Evolutionary conservation across 2,329 filamentous ascomycete genomes (phyloP).

Genomic region (Claviceps purpurea): DNA sequence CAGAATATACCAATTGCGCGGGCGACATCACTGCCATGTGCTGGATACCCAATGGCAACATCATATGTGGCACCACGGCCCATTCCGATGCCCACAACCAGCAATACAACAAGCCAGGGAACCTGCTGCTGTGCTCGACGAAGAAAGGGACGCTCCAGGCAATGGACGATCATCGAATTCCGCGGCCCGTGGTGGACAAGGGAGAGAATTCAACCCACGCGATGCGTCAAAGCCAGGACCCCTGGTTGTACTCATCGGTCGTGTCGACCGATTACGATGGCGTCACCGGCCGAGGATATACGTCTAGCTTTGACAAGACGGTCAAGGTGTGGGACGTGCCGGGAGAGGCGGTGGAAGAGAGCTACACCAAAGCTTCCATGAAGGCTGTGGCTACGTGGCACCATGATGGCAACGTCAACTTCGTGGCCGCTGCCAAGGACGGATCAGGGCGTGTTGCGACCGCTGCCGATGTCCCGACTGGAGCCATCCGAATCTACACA

Average conservation of each 20-base stretch:
- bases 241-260: conserved; percentile 51
- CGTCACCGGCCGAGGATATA: conserved; percentile 34
- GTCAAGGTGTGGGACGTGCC: conserved; percentile 45
- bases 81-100: conserved; percentile 51
- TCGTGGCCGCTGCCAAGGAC: conserved; percentile 41
- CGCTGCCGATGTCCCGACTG: conserved; percentile 38
- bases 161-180: conserved; percentile 43
- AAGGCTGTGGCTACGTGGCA: conserved; percentile 32
- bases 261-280: conserved; percentile 45
- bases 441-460: conserved; percentile 40
- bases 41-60: conserved; percentile 40
- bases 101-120: conserved; percentile 53
- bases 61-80: conserved; percentile 48
- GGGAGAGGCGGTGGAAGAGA: not conserved
- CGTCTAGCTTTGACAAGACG: conserved; percentile 47
- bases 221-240: conserved; percentile 45
- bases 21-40: conserved; percentile 46
- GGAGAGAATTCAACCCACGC: conserved; percentile 41
- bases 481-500: conserved; percentile 45
- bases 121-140: conserved; percentile 42
- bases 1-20: conserved; percentile 47
- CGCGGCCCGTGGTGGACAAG: conserved; percentile 36
- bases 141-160: conserved; percentile 30
- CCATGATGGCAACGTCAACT: conserved; percentile 48
- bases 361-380: conserved; percentile 26